Conservation (phyloP, 1,284 basidiomycete genomes). For the Naganishia cerealis region DNA sequence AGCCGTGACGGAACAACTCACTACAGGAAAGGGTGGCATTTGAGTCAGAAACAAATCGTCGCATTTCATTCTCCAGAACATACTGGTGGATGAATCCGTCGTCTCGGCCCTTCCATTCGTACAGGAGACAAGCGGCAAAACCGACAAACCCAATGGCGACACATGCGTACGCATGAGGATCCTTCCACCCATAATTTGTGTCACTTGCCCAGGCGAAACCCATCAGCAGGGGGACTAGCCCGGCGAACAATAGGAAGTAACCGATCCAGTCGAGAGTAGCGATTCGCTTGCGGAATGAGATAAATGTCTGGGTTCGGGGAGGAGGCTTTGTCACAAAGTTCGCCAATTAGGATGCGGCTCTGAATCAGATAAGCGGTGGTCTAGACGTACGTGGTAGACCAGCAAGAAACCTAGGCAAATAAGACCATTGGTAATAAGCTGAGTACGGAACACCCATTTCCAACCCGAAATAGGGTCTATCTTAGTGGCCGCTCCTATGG, state of each 20-base stretch:
- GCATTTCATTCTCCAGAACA: not conserved
- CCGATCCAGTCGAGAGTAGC: slow-evolving; percentile 23
- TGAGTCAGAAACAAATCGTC: too few species aligned
- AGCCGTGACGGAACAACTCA: slow-evolving; percentile 23
- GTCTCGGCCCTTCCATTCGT: slow-evolving; percentile 26
- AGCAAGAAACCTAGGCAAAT: slow-evolving; percentile 16
- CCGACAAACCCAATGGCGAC: slow-evolving; percentile 13
- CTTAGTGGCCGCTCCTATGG: slow-evolving; percentile 18
- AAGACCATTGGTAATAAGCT: slow-evolving; percentile 15
- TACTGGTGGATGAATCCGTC: slow-evolving; percentile 25
- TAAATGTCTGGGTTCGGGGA: slow-evolving; percentile 15
- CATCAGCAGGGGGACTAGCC: slow-evolving; percentile 7
- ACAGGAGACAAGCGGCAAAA: slow-evolving; percentile 9
- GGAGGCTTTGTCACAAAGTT: slow-evolving; percentile 6
- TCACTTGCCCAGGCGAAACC: slow-evolving; percentile 21
- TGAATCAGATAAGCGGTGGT: not conserved
- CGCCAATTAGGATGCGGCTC: not conserved
- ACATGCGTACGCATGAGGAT: slow-evolving; percentile 15
- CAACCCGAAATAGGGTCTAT: slow-evolving; percentile 16
- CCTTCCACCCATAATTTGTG: slow-evolving; percentile 15
- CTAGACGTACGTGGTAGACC: slow-evolving; percentile 11
- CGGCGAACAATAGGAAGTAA: slow-evolving; percentile 16
- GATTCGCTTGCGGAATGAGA: slow-evolving; percentile 16
- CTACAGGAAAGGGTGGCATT: not conserved
- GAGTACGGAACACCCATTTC: slow-evolving; percentile 24